A percentile compares a stretch with the other conserved stretches of the same genome.
Conservation (phyloP, 805 yeast species). For the Blastobotrys parvus region DNA sequence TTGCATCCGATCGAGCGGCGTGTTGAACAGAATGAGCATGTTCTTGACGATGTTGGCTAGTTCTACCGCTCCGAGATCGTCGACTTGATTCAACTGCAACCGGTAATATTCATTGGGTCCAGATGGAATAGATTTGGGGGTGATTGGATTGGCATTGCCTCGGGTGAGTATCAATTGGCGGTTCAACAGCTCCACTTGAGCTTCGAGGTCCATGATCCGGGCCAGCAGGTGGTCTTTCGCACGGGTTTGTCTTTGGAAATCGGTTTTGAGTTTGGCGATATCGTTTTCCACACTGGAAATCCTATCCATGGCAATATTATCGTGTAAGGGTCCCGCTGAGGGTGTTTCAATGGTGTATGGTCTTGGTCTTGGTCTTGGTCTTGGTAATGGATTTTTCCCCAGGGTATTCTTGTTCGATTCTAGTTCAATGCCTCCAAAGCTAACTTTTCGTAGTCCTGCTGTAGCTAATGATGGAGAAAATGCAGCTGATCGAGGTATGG, state of each 20-base stretch:
- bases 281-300: too few relatives aligned
- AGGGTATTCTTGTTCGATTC: too few relatives aligned
- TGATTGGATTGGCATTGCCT: not conserved
- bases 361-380: too few relatives aligned
- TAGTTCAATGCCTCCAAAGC: too few relatives aligned
- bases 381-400: too few relatives aligned
- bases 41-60: constrained; percentile 1
- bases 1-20: not conserved
- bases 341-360: too few relatives aligned
- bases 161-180: not conserved
- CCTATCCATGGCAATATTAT: too few relatives aligned
- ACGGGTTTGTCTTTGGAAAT: not conserved
- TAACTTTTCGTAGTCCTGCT: too few relatives aligned
- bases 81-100: not conserved
- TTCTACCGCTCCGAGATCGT: not conserved
- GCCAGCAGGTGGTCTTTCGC: not conserved
- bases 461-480: too few relatives aligned
- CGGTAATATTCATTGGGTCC: not conserved
- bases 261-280: not conserved
- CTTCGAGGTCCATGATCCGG: not conserved
- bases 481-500: not conserved
- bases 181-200: not conserved
- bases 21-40: not conserved
- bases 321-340: too few relatives aligned
- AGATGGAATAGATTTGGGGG: not conserved